These are phyloP conservation scores for Alternaria infectoria DNA, from an alignment of 2,329 filamentous ascomycete genomes.

Conservation along the genomic window DNA sequence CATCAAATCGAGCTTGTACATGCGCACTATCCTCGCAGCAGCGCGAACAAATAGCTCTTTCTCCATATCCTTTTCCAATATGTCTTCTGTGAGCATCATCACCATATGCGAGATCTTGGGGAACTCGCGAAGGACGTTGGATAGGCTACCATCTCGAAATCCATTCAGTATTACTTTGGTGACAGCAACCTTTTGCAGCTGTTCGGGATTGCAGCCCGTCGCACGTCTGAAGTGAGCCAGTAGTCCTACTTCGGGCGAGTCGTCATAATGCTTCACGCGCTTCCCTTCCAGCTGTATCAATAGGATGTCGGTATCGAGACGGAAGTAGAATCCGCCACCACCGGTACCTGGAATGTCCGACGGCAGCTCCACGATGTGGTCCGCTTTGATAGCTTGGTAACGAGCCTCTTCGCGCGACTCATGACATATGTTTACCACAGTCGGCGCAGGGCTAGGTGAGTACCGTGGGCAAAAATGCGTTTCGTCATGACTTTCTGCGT, in stretches of 20 bases:
- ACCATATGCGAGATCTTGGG: constrained; percentile 21
- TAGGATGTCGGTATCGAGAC: constrained; percentile 26
- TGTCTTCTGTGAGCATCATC: constrained; percentile 22
- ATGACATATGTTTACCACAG: constrained; percentile 22
- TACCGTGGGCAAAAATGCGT: constrained; percentile 29
- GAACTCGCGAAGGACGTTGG: constrained; percentile 27
- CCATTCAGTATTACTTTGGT: constrained; percentile 21
- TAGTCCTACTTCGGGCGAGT: constrained; percentile 25
- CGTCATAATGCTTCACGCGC: constrained; percentile 23
- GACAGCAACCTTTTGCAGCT: constrained; percentile 19
- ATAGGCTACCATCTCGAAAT: constrained; percentile 23
- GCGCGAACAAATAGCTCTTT: constrained; percentile 24
- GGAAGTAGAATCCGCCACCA: constrained; percentile 23
- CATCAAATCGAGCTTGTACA: constrained; percentile 23
- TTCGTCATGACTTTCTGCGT: constrained; percentile 24
- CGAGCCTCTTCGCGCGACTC: constrained; percentile 27
- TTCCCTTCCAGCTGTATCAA: constrained; percentile 19
- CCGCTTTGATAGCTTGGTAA: constrained; percentile 22
- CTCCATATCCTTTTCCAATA: neutral
- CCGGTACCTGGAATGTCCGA: neutral
- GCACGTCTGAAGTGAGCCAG: constrained; percentile 27
- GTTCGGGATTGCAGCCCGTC: constrained; percentile 7
- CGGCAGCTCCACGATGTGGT: constrained; percentile 18
- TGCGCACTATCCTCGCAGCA: constrained; percentile 22
- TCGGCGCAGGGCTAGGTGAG: constrained; percentile 24